Conservation (phyloP, 169 alveolate genomes). For the Babesia sp. region DNA sequence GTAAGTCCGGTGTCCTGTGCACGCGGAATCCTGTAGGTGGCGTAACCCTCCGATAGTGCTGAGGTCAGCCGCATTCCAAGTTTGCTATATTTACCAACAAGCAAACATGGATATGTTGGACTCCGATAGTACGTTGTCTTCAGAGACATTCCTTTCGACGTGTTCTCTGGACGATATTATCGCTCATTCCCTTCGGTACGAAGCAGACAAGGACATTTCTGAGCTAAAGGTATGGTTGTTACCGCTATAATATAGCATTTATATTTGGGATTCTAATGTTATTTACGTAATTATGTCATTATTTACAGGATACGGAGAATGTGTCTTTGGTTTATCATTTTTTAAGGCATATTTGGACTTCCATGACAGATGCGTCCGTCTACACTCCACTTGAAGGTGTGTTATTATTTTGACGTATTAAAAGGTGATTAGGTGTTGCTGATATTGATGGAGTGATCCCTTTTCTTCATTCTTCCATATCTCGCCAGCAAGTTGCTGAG, state of each 20-base stretch:
- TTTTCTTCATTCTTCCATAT: conserved; percentile 23
- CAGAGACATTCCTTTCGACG: conserved; percentile 6
- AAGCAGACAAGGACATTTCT: conserved; percentile 18
- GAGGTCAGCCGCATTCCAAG: neutral
- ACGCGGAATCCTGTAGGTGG: too few species aligned
- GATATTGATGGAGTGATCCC: conserved; percentile 27
- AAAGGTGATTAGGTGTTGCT: neutral
- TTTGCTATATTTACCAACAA: neutral
- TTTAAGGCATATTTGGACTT: conserved; percentile 52
- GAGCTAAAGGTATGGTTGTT: conserved; percentile 35
- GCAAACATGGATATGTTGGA: neutral
- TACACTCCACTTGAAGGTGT: conserved; percentile 13
- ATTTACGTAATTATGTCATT: neutral
- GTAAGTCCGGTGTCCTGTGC: too few species aligned
- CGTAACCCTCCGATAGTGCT: too few species aligned
- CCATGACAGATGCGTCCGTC: conserved; percentile 48
- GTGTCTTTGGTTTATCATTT: conserved; percentile 43
- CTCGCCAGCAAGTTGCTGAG: conserved; percentile 27
- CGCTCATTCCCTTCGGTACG: conserved; percentile 27
- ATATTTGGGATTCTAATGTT: neutral
- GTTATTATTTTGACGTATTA: neutral
- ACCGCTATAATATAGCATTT: neutral
- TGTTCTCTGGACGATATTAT: conserved; percentile 32
- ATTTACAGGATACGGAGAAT: conserved; percentile 56
- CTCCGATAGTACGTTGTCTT: neutral